Conservation (phyloP, 2,329 filamentous ascomycete species). For the Ascomycota sp. region DNA sequence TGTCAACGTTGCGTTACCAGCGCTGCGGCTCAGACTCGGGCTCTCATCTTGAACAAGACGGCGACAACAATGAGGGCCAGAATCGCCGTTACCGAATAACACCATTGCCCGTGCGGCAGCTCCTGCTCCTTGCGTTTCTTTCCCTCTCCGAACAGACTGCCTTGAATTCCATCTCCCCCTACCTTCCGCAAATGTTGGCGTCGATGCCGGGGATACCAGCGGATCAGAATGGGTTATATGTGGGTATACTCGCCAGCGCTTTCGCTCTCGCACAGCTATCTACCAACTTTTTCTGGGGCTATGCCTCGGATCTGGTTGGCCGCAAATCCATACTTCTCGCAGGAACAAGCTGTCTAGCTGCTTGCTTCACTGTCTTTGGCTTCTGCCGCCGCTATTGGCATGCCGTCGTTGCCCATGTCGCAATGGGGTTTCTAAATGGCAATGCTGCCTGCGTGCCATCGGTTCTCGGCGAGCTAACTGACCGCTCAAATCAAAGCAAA, state of each 20-base stretch:
- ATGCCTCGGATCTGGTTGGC: conserved; percentile 41
- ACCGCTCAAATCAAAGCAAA: conserved; percentile 77
- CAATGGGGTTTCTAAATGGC: conserved; percentile 86
- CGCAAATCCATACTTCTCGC: conserved; percentile 53
- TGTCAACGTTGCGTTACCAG: conserved; percentile 42
- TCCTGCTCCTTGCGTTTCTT: conserved; percentile 66
- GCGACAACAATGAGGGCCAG: neutral
- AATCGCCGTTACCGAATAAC: conserved; percentile 17
- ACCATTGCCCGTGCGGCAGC: conserved; percentile 62
- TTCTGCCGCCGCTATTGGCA: conserved; percentile 69
- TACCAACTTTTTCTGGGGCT: conserved; percentile 50
- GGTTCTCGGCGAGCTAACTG: conserved; percentile 82
- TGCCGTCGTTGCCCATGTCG: conserved; percentile 59
- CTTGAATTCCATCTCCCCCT: conserved; percentile 86
- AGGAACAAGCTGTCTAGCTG: conserved; percentile 62
- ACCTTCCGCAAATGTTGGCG: conserved; percentile 77
- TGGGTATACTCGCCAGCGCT: conserved; percentile 69
- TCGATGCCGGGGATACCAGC: conserved; percentile 60
- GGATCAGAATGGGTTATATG: conserved; percentile 58
- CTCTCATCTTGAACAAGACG: neutral
- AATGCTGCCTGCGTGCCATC: conserved; percentile 89
- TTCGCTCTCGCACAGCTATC: conserved; percentile 84
- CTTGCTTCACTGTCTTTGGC: conserved; percentile 68
- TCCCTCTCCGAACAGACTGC: conserved; percentile 88
- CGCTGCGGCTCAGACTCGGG: neutral